These are phyloP conservation scores for Aureobasidium melanogenum DNA, from an alignment of 2,329 filamentous ascomycete species.

Conservation along the genomic window DNA sequence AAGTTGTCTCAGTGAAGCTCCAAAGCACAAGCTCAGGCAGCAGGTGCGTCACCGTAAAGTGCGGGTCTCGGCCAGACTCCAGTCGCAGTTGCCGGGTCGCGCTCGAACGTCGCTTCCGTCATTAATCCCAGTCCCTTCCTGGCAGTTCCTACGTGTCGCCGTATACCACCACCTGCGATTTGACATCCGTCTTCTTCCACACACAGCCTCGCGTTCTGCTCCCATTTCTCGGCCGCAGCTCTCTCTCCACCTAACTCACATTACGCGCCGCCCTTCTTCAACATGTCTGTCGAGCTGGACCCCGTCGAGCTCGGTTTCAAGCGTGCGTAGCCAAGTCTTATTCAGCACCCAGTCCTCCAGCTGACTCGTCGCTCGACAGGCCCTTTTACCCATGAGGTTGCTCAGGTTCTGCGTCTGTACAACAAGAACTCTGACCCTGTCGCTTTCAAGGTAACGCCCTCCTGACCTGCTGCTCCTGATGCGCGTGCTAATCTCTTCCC, in stretches of 20 bases:
- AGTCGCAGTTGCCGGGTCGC: background rate
- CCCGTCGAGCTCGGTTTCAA: slow-evolving; percentile 87
- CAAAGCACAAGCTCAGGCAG: background rate
- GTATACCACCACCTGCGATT: slow-evolving; percentile 1
- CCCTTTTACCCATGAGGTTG: slow-evolving; percentile 56
- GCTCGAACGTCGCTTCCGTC: slow-evolving; percentile 1
- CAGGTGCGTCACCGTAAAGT: background rate
- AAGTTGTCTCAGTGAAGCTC: background rate
- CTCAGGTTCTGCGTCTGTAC: slow-evolving; percentile 49
- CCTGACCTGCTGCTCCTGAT: background rate
- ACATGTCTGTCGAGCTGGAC: slow-evolving; percentile 92
- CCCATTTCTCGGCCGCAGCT: background rate
- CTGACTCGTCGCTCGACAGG: slow-evolving; percentile 33
- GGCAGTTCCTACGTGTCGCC: background rate
- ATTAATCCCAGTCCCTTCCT: background rate
- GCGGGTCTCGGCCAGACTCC: background rate
- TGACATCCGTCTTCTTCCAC: background rate
- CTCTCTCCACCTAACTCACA: background rate
- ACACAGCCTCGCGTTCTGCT: background rate
- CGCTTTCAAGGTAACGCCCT: slow-evolving; percentile 51
- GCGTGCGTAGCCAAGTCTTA: slow-evolving; percentile 52
- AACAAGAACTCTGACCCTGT: slow-evolving; percentile 51
- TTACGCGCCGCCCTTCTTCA: slow-evolving; percentile 21
- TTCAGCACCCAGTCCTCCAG: background rate
- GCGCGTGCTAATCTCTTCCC: background rate